Evolutionary conservation across 176 grass and related monocot species (phyloP), one percentile per base, ranked within the genome.

Genomic region (Eragrostis curvula): DNA sequence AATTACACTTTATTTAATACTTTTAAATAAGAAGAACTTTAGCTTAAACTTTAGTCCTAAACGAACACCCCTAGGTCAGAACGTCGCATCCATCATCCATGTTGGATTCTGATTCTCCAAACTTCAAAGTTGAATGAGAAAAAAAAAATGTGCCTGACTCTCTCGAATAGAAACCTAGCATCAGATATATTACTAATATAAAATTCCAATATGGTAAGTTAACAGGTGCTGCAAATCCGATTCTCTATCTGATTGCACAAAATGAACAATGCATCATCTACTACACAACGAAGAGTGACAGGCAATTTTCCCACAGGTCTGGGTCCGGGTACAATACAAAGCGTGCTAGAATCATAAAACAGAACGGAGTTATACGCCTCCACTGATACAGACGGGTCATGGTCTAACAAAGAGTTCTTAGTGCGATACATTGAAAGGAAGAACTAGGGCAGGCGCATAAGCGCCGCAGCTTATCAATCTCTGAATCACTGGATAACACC

Each of bases 401-500:
- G 68, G 40, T 85, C 78, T 67, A 72, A 82, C 53, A n/a, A 18
- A n/a, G n/a, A 74, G 73, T 79, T 83, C 68, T 67, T 86, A 78
- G 58, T 29, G 64, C 57, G 16, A 77, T 66, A 73, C 46, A 56
- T 36, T 11, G 25, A 29, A 76, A 45, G 10, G 50, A 27, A 81
- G 16, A 76, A 66, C 42, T 80, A 50, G 15, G 79, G 45, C 41
- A 9, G 13, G 12, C n/a, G 0, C 5, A 12, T 9, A 42, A 11
- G 20, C 41, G 2, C 23, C 30, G 13, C 12, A 9, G 49, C 13
- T 60, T 5, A 42, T 24, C n/a, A 17, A 53, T 43, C 79, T 65
- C 79, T 14, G 10, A 36, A 25, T 1, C 12, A 11, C 43, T 67
- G 7, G 11, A 8, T 42, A 48, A 23, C 70, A 25, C 57, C 53